These are phyloP conservation scores for Marasmius oreades DNA, from an alignment of 1,284 basidiomycete species.

Conservation along the genomic window DNA sequence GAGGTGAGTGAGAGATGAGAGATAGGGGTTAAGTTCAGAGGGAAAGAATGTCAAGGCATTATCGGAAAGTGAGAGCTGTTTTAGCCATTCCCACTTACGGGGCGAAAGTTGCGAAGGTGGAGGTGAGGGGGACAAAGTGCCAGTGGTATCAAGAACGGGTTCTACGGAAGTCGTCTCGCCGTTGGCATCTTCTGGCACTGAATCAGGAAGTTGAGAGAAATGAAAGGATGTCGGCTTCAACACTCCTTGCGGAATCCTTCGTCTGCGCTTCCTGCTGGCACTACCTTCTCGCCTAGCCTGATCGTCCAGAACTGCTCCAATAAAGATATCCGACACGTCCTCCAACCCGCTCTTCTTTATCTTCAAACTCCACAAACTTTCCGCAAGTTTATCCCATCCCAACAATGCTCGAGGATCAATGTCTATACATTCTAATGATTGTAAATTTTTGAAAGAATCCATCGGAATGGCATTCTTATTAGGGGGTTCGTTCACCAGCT, in stretches of 20 bases:
- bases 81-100: slow-evolving; percentile 76
- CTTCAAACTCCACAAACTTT: slow-evolving; percentile 70
- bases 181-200: slow-evolving; percentile 58
- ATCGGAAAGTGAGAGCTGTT: slow-evolving; percentile 75
- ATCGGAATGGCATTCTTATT: slow-evolving; percentile 77
- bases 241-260: slow-evolving; percentile 39
- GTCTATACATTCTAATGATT: slow-evolving; percentile 70
- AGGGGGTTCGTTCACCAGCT: slow-evolving; percentile 70
- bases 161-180: slow-evolving; percentile 25
- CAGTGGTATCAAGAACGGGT: slow-evolving; percentile 5
- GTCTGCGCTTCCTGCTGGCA: slow-evolving; percentile 40
- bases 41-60: slow-evolving; percentile 85
- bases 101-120: slow-evolving; percentile 47
- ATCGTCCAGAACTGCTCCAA: slow-evolving; percentile 76
- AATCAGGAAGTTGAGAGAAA: slow-evolving; percentile 49
- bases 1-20: slow-evolving; percentile 80
- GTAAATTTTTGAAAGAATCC: slow-evolving; percentile 80
- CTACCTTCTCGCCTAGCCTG: slow-evolving; percentile 57
- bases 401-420: slow-evolving; percentile 82
- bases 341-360: slow-evolving; percentile 78
- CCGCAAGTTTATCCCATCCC: slow-evolving; percentile 80
- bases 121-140: slow-evolving; percentile 26
- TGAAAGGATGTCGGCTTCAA: slow-evolving; percentile 48
- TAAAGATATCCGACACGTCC: slow-evolving; percentile 79
- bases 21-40: slow-evolving; percentile 63